A percentile compares a stretch with the other conserved stretches of the same genome.
Evolutionary conservation across 495 filamentous ascomycete species (phyloP).

Genomic region (Tuber indicum): DNA sequence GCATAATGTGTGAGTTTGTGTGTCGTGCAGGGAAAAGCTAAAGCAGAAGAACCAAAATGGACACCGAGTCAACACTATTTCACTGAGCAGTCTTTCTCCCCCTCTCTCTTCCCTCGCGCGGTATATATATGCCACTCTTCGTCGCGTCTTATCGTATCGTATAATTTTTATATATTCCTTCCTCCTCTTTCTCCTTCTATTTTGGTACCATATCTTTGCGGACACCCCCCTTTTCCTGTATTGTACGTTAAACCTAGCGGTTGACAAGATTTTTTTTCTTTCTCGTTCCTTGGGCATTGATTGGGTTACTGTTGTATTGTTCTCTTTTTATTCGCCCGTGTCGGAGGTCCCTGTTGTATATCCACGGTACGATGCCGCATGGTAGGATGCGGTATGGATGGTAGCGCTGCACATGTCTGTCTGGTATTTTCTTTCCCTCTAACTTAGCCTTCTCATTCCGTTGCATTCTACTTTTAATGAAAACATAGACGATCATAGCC

Average conservation of each 20-base stretch:
- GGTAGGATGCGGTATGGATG: not conserved
- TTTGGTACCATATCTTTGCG: not conserved
- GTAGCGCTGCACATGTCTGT: not conserved
- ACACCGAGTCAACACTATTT: not conserved
- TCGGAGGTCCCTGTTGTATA: not conserved
- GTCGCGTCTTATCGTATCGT: not conserved
- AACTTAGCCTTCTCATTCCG: not conserved
- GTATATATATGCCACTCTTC: not conserved
- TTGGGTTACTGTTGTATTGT: not conserved
- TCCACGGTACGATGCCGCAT: not conserved
- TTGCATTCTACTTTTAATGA: not conserved
- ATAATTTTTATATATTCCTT: conserved; percentile 3
- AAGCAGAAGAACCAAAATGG: not conserved
- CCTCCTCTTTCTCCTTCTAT: not conserved
- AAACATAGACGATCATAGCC: not conserved
- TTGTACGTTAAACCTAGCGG: not conserved
- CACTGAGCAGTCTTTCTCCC: not conserved
- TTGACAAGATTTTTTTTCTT: not conserved
- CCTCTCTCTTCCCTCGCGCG: not conserved
- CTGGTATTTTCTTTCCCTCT: not conserved
- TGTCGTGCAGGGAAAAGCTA: not conserved
- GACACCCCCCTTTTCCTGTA: not conserved
- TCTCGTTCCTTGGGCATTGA: not conserved
- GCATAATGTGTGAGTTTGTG: not conserved
- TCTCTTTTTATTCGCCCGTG: not conserved